Evolutionary conservation across 495 filamentous ascomycete species (phyloP).

Genomic region (Astrothelium macrocarpum): DNA sequence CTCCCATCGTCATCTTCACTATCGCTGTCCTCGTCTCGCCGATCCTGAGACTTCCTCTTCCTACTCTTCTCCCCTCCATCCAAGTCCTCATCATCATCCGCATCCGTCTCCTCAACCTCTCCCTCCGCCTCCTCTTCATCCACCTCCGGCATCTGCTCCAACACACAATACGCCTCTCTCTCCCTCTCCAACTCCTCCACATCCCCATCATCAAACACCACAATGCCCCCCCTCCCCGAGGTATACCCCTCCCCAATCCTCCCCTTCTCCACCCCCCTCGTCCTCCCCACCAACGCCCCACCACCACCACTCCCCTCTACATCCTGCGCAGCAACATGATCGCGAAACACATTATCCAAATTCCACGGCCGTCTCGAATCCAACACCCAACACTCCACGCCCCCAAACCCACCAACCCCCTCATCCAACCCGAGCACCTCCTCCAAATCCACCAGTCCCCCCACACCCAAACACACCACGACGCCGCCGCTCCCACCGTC

Average conservation of each 20-base stretch:
- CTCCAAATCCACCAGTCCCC: conserved; percentile 78
- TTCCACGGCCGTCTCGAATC: conserved; percentile 94
- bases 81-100: conserved; percentile 36
- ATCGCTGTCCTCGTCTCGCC: conserved; percentile 55
- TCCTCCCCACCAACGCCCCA: conserved; percentile 40
- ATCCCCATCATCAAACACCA: conserved; percentile 94
- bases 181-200: conserved; percentile 74
- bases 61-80: conserved; percentile 29
- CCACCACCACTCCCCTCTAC: conserved; percentile 33
- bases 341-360: conserved; percentile 78
- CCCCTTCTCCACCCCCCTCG: conserved; percentile 49
- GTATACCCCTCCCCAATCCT: conserved; percentile 60
- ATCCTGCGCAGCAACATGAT: conserved; percentile 47
- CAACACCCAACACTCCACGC: conserved; percentile 86
- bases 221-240: conserved; percentile 69
- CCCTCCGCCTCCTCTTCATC: conserved; percentile 56
- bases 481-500: conserved; percentile 74
- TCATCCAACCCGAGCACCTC: conserved; percentile 56
- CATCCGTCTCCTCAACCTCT: conserved; percentile 25
- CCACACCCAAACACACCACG: conserved; percentile 86
- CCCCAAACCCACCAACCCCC: conserved; percentile 50
- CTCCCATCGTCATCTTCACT: conserved; percentile 58
- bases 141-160: conserved; percentile 82
- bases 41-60: conserved; percentile 77
- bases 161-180: conserved; percentile 67